A percentile compares a stretch with the other conserved stretches of the same genome.
These are phyloP conservation scores for Geum urbanum DNA, from an alignment of 306 rosid genomes.

Conservation along the genomic window DNA sequence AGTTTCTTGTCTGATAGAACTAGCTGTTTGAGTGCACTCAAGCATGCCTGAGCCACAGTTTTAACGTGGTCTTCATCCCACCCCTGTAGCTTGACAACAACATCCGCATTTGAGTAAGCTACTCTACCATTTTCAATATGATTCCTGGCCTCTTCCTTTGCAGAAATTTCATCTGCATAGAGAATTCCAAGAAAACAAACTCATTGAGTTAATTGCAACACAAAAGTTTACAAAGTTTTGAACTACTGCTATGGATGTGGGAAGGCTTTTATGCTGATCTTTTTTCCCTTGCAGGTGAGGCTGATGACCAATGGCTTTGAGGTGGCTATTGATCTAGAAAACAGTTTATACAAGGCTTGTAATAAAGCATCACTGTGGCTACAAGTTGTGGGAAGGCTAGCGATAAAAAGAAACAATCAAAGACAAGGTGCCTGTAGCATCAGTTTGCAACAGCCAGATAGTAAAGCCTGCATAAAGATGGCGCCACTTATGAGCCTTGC, in stretches of 20 bases:
- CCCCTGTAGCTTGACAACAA: slow-evolving; percentile 77
- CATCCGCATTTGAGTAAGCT: slow-evolving; percentile 75
- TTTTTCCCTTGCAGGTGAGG: background rate
- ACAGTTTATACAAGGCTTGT: background rate
- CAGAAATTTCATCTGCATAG: slow-evolving; percentile 77
- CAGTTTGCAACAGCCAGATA: slow-evolving; percentile 83
- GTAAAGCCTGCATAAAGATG: slow-evolving; percentile 90
- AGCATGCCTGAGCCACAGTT: slow-evolving; percentile 71
- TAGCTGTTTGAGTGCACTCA: slow-evolving; percentile 85
- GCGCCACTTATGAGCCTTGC: slow-evolving; percentile 62
- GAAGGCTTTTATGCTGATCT: background rate
- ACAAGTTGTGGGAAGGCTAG: background rate
- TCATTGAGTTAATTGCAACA: background rate
- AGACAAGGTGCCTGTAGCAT: slow-evolving; percentile 51
- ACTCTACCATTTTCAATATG: slow-evolving; percentile 47
- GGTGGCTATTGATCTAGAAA: background rate
- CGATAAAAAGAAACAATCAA: slow-evolving; percentile 14
- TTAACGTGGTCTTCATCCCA: slow-evolving; percentile 75
- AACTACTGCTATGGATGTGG: background rate
- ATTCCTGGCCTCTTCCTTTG: slow-evolving; percentile 70
- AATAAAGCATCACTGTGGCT: background rate
- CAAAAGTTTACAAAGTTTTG: background rate
- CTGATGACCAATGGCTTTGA: background rate
- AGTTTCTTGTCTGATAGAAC: slow-evolving; percentile 74
- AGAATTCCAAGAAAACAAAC: background rate